A percentile compares a stretch with the other conserved stretches of the same genome.
phyloP scores from a whole-genome alignment of 495 filamentous ascomycete species.

The Trichocladium antarcticum region DNA sequence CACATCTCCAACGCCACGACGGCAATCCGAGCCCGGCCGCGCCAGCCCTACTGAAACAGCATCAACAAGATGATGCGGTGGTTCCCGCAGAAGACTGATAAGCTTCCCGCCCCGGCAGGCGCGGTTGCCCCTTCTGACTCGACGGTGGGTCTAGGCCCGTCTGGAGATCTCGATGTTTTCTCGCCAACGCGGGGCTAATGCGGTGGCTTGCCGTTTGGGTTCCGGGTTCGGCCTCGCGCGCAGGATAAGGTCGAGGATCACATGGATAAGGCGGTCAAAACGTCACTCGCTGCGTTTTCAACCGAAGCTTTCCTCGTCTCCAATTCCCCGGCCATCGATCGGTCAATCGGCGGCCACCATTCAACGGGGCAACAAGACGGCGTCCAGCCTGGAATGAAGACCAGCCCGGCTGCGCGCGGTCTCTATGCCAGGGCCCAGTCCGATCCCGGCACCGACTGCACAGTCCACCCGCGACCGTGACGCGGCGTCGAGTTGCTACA shows the following conservation, averaged over 20 bases:
- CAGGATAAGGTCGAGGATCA: no score
- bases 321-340: no score
- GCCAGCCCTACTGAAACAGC: not conserved
- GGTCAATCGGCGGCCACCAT: no score
- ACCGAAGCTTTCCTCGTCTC: not conserved
- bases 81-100: not conserved
- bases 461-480: not conserved
- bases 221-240: not conserved
- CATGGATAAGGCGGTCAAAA: no score
- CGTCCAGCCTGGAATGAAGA: constrained; percentile 1
- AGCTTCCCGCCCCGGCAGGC: not conserved
- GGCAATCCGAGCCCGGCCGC: no score
- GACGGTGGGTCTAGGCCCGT: no score
- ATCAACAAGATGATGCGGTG: not conserved
- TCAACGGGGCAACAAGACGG: not conserved
- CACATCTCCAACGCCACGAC: not conserved
- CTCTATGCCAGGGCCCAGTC: constrained; percentile 3
- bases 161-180: not conserved
- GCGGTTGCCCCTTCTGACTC: no score
- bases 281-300: not conserved
- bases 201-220: not conserved
- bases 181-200: not conserved
- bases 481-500: no score
- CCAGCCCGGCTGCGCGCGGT: not conserved
- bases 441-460: not conserved